phyloP scores from a whole-genome alignment of 306 rosid genomes.

The Chamaecrista fasciculata region DNA sequence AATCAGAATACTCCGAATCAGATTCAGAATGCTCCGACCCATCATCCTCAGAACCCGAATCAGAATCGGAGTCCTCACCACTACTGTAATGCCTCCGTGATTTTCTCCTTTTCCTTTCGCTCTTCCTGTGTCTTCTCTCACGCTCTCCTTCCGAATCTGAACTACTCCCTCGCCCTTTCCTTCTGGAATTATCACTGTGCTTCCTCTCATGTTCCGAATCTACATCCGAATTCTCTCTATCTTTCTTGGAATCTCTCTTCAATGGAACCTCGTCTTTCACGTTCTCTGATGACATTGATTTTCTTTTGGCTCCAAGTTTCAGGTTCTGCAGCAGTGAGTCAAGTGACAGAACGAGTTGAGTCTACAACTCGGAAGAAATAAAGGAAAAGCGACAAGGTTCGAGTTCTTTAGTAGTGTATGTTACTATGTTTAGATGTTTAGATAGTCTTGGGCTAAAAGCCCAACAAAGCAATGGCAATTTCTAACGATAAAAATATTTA shows the following conservation, averaged over 20 bases:
- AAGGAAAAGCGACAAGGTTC: too few relatives aligned
- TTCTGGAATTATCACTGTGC: slow-evolving; percentile 36
- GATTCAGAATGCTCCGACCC: slow-evolving; percentile 42
- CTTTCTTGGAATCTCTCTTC: slow-evolving; percentile 34
- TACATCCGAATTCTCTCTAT: slow-evolving; percentile 30
- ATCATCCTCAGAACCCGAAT: slow-evolving; percentile 35
- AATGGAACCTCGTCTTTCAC: slow-evolving; percentile 37
- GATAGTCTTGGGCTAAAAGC: slow-evolving; percentile 4
- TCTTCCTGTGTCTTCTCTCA: slow-evolving; percentile 27
- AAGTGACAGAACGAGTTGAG: not conserved
- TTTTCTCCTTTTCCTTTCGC: slow-evolving; percentile 42
- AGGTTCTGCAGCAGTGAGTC: slow-evolving; percentile 9
- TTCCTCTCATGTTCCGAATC: slow-evolving; percentile 39
- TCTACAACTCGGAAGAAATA: slow-evolving; percentile 16
- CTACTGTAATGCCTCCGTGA: slow-evolving; percentile 58
- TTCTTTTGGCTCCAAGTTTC: slow-evolving; percentile 6
- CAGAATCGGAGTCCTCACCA: slow-evolving; percentile 45
- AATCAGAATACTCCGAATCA: slow-evolving; percentile 43
- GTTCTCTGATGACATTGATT: slow-evolving; percentile 52
- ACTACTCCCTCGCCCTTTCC: slow-evolving; percentile 46
- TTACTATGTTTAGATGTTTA: not conserved
- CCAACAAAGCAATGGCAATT: not conserved
- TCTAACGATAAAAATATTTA: not conserved
- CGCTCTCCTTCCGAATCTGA: slow-evolving; percentile 45
- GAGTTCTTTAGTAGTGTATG: too few relatives aligned